Evolutionary conservation across 1,284 basidiomycete species (phyloP).

Genomic region (Papiliotrema nemorosa): DNA sequence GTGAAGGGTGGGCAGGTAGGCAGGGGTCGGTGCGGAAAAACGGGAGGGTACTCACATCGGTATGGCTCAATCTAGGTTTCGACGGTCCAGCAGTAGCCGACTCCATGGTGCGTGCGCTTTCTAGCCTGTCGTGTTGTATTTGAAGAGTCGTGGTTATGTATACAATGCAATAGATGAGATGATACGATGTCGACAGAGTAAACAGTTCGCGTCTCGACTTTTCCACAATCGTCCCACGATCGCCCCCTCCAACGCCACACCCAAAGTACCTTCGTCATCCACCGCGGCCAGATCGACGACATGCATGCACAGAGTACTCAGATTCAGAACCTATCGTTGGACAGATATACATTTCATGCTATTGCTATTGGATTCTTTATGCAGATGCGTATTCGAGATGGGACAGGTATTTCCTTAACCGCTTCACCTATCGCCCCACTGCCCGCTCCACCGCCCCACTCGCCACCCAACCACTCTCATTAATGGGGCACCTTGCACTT

Average conservation of each 20-base stretch:
- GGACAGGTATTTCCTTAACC: no score
- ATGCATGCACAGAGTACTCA: no score
- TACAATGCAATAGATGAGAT: no score
- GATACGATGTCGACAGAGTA: neutral
- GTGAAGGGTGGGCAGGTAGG: neutral
- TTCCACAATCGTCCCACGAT: no score
- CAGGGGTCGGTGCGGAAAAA: neutral
- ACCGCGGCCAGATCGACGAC: no score
- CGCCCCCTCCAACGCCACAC: no score
- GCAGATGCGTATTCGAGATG: no score
- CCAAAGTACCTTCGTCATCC: no score
- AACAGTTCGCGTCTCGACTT: no score
- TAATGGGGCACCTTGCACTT: conserved; percentile 37
- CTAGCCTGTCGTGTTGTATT: neutral
- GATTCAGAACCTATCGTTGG: no score
- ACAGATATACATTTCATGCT: no score
- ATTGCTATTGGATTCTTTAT: no score
- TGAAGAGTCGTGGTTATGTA: neutral
- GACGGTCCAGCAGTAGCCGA: conserved; percentile 1
- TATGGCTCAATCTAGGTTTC: neutral
- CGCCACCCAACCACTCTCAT: neutral
- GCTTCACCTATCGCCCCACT: neutral
- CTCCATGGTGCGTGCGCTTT: neutral
- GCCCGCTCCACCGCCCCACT: neutral
- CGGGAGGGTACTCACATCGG: conserved; percentile 1